phyloP scores from a whole-genome alignment of 2,329 filamentous ascomycete genomes.

The Eurotiales sp. region DNA sequence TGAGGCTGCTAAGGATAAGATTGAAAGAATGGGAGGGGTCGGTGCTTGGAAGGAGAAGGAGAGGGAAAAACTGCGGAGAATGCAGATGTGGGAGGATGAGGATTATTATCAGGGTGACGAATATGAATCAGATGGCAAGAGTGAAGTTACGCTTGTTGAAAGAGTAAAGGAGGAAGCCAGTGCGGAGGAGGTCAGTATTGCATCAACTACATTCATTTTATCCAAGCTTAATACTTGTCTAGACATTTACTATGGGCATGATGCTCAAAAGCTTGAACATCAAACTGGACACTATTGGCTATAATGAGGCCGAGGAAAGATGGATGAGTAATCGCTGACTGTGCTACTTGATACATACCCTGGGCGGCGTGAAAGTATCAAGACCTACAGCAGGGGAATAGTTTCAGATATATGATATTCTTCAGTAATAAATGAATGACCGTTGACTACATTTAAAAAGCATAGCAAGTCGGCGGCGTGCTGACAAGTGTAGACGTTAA shows the following conservation, averaged over 20 bases:
- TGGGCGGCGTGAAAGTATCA: neutral
- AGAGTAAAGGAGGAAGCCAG: conserved; percentile 26
- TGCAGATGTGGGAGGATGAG: conserved; percentile 33
- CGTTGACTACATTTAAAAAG: no score
- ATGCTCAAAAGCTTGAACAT: conserved; percentile 66
- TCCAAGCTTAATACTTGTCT: conserved; percentile 21
- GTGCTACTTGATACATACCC: neutral
- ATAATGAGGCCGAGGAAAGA: conserved; percentile 53
- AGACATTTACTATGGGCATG: conserved; percentile 67
- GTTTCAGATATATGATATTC: no score
- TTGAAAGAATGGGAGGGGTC: conserved; percentile 62
- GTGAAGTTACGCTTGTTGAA: conserved; percentile 31
- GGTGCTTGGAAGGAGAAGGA: conserved; percentile 51
- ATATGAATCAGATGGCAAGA: conserved; percentile 29
- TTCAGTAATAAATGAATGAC: neutral
- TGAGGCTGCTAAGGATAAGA: conserved; percentile 54
- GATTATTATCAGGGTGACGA: conserved; percentile 33
- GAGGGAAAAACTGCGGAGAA: conserved; percentile 44
- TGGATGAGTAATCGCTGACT: conserved; percentile 47
- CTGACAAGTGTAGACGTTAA: neutral
- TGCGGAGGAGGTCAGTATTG: conserved; percentile 22
- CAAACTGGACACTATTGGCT: conserved; percentile 60
- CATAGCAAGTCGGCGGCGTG: neutral
- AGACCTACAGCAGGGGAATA: neutral
- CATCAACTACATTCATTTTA: conserved; percentile 13